phyloP scores from a whole-genome alignment of 148 eudicot genomes.

The Chenopodium suecicum region DNA sequence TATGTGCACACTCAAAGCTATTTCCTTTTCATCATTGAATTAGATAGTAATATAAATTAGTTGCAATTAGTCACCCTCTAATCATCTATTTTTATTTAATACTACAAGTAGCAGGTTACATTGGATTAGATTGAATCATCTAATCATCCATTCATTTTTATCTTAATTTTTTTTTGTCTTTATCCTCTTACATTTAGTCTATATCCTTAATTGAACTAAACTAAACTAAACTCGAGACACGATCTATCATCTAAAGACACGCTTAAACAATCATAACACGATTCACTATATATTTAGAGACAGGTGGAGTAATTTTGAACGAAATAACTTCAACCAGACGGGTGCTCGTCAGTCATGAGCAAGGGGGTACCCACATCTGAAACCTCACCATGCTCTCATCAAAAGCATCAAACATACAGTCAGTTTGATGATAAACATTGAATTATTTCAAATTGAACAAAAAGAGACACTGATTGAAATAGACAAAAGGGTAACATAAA shows the following conservation, averaged over 20 bases:
- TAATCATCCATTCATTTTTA: too few relatives aligned
- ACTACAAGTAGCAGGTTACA: too few relatives aligned
- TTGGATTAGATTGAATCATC: too few relatives aligned
- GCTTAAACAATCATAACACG: too few relatives aligned
- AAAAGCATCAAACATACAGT: constrained; percentile 24
- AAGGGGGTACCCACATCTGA: background rate
- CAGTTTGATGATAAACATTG: background rate
- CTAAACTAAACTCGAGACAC: too few relatives aligned
- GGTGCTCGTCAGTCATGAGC: background rate
- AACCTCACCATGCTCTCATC: constrained; percentile 16
- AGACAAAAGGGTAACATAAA: background rate
- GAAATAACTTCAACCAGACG: background rate
- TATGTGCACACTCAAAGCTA: too few relatives aligned
- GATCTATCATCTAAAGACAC: too few relatives aligned
- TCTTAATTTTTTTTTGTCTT: too few relatives aligned
- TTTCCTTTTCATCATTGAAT: background rate
- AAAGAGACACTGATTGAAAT: constrained; percentile 1
- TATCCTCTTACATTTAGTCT: too few relatives aligned
- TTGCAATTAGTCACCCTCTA: background rate
- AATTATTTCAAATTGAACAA: background rate
- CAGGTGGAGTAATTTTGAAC: background rate
- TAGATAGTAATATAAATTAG: too few relatives aligned
- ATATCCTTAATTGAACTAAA: too few relatives aligned
- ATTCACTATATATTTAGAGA: background rate
- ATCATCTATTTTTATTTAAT: background rate